Evolutionary conservation across 2,329 filamentous ascomycete species (phyloP).

Genomic region (Ceratocystiopsis minuta): DNA sequence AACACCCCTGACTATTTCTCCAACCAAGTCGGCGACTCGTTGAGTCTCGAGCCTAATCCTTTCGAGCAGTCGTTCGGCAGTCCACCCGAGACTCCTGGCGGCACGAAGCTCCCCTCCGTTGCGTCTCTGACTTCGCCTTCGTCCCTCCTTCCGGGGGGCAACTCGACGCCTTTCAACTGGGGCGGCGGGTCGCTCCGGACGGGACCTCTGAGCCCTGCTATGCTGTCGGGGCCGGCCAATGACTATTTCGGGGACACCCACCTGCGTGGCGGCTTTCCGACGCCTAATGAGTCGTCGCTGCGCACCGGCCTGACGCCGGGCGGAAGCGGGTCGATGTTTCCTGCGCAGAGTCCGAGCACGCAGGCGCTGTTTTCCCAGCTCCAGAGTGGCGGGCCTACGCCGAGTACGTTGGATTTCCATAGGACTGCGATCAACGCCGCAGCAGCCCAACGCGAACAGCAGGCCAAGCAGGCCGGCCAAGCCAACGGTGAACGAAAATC

Average conservation of each 20-base stretch:
- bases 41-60: slow-evolving; percentile 79
- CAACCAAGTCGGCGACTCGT: slow-evolving; percentile 31
- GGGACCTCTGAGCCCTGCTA: slow-evolving; percentile 87
- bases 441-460: slow-evolving; percentile 41
- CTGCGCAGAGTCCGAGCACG: slow-evolving; percentile 72
- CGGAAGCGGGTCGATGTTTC: slow-evolving; percentile 94
- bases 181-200: slow-evolving; percentile 68
- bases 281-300: slow-evolving; percentile 88
- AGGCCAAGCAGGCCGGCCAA: slow-evolving; percentile 21
- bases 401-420: slow-evolving; percentile 84
- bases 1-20: slow-evolving; percentile 55
- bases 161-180: slow-evolving; percentile 62
- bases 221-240: slow-evolving; percentile 72
- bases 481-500: slow-evolving; percentile 8
- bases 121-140: slow-evolving; percentile 83
- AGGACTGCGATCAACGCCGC: slow-evolving; percentile 74
- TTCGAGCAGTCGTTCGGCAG: slow-evolving; percentile 86
- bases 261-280: slow-evolving; percentile 71
- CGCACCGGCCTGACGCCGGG: slow-evolving; percentile 85
- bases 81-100: slow-evolving; percentile 62
- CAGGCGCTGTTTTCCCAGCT: slow-evolving; percentile 66
- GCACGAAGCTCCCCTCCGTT: slow-evolving; percentile 70
- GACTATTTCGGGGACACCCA: slow-evolving; percentile 80
- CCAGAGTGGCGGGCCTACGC: slow-evolving; percentile 68
- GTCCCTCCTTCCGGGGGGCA: slow-evolving; percentile 56